phyloP scores from a whole-genome alignment of 208 protist species.

The Wallacemonas rigidus region DNA sequence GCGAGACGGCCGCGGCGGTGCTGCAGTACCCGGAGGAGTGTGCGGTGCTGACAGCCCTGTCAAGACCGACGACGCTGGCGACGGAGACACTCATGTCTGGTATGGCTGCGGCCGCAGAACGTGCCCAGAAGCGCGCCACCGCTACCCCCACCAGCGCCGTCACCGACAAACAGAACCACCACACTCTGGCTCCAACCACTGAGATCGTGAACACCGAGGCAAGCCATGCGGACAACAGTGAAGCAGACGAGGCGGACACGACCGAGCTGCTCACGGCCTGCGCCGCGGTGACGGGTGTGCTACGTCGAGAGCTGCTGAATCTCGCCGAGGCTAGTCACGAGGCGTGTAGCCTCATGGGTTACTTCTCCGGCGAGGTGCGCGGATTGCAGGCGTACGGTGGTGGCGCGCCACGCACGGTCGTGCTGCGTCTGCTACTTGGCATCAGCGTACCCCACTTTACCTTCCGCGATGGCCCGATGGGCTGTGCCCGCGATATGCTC shows the following conservation, averaged over 20 bases:
- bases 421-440: constrained; percentile 72
- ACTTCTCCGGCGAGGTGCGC: constrained; percentile 66
- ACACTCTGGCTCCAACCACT: too few relatives aligned
- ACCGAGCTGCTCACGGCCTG: constrained; percentile 17
- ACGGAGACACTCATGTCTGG: constrained; percentile 13
- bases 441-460: constrained; percentile 43
- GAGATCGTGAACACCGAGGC: too few relatives aligned
- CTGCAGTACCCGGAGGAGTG: constrained; percentile 18
- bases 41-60: constrained; percentile 7
- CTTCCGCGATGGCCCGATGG: constrained; percentile 18
- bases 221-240: neutral
- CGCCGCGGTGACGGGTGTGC: constrained; percentile 8
- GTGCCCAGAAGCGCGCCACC: neutral
- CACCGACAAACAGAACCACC: too few relatives aligned
- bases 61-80: neutral
- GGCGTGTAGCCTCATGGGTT: constrained; percentile 58
- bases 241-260: constrained; percentile 9
- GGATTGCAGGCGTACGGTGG: constrained; percentile 69
- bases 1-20: constrained; percentile 36
- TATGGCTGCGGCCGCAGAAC: neutral
- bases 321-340: constrained; percentile 47
- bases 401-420: constrained; percentile 48
- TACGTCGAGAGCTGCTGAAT: constrained; percentile 36
- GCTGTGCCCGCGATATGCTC: neutral
- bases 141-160: too few relatives aligned